phyloP scores from a whole-genome alignment of 164 flowering plant species.

The Sextonia rubra region DNA sequence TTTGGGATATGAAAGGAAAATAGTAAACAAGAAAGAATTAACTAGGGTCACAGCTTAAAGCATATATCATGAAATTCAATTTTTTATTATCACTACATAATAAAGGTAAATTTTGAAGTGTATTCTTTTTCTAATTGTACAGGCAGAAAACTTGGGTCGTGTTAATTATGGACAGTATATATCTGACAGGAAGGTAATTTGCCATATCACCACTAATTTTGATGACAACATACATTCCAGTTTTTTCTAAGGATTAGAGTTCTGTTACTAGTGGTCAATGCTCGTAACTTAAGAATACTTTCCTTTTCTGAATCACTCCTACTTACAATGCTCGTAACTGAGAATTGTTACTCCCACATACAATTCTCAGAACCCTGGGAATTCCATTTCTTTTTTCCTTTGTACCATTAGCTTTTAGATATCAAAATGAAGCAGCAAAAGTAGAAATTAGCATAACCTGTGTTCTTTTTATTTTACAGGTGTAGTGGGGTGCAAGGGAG shows the following conservation, averaged over 20 bases:
- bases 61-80: no score
- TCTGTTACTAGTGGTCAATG: neutral
- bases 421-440: neutral
- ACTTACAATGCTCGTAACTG: neutral
- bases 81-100: no score
- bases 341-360: neutral
- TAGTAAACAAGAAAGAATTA: no score
- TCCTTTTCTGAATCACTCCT: neutral
- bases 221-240: neutral
- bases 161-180: slow-evolving; percentile 78
- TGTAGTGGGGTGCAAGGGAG: no score
- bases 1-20: no score
- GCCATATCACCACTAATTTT: neutral
- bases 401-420: neutral
- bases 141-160: slow-evolving; percentile 99
- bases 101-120: neutral
- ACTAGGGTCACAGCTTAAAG: no score
- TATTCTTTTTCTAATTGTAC: slow-evolving; percentile 7
- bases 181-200: slow-evolving; percentile 77
- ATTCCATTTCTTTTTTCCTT: neutral
- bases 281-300: neutral
- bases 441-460: no score
- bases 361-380: neutral
- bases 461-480: no score
- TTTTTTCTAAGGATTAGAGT: neutral